These are phyloP conservation scores for Tolypocladium guangdongense DNA, from an alignment of 2,329 filamentous ascomycete species.

Conservation along the genomic window DNA sequence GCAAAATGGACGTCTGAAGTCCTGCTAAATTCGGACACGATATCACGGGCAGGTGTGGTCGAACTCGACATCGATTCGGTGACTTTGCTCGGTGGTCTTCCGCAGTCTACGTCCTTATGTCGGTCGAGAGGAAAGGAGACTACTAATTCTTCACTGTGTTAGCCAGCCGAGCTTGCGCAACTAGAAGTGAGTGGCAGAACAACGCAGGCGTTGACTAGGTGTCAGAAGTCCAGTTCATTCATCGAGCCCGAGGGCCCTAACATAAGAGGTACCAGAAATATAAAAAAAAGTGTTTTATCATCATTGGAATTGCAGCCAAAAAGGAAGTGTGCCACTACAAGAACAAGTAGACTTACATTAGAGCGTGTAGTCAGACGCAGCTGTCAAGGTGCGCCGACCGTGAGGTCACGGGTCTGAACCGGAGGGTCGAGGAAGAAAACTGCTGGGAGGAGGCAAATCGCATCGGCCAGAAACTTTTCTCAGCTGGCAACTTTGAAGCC, in stretches of 20 bases:
- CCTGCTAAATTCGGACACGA: not conserved
- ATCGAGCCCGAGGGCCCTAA: slow-evolving; percentile 61
- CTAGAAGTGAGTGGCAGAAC: not conserved
- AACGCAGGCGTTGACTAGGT: slow-evolving; percentile 5
- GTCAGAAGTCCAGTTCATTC: slow-evolving; percentile 85
- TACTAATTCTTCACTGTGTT: slow-evolving; percentile 4
- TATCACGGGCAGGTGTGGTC: not conserved
- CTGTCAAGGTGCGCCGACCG: not conserved
- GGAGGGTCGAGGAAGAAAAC: not conserved
- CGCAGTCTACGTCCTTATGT: not conserved
- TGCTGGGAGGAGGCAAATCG: not conserved
- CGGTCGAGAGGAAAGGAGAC: not conserved
- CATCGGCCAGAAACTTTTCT: not conserved
- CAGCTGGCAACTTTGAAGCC: not conserved
- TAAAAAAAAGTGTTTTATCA: slow-evolving; percentile 54
- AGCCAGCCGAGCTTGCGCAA: not conserved
- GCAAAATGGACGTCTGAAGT: not conserved
- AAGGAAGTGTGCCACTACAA: not conserved
- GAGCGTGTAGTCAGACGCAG: not conserved
- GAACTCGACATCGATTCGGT: not conserved
- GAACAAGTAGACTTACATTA: slow-evolving; percentile 22
- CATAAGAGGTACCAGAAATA: slow-evolving; percentile 99
- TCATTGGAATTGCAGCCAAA: slow-evolving; percentile 39
- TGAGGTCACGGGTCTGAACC: not conserved
- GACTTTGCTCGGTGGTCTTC: not conserved